Evolutionary conservation across 2,329 filamentous ascomycete genomes (phyloP), one percentile per base, ranked within the genome.

Genomic region (Cytospora chrysosperma): DNA sequence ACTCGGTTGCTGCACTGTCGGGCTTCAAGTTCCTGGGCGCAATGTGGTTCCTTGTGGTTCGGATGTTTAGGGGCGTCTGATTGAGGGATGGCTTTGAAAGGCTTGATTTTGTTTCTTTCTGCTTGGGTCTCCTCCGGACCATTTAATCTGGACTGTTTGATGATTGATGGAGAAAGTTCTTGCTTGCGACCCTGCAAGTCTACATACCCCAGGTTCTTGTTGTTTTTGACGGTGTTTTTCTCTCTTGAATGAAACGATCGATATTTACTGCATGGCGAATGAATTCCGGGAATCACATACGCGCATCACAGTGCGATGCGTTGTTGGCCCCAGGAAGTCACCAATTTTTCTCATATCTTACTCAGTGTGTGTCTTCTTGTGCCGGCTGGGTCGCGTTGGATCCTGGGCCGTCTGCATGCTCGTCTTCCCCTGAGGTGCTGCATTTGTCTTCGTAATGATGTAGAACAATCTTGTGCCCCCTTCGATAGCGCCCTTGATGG

Each of bases 11-110:
- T 0, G 93, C 81, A 2, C 76, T 97, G 62, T 93, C 90, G 27
- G 85, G 87, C 2, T 94, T 97, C 77, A 91, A 94, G 74, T 97
- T 97, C 70, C 78, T 93, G 27, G 93, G 93, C 3, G 91, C 91
- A 0, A 82, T 92, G 77, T 97, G 93, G 92, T 97, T 97, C 79
- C 84, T 99, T 81, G 83, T 98, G 70, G 89, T 94, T 63, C 84
- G 93, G 71, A 85, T 96, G 85, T 94, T 96, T 76, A 86, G 92
- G 67, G 87, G 87, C 69, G 87, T 89, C 63, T 88, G 43, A 59
- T 63, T 49, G 52, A 24, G 49, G 37, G 51, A 61, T 32, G 58
- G 55, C 58, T 49, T 55, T 55, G 37, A 55, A 51, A 8, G 28
- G 27, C 43, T 49, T 51, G 21, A 40, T 67, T 64, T 53, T 21